phyloP scores from a whole-genome alignment of 2,329 filamentous ascomycete genomes.

The Pyrenochaeta sp. region DNA sequence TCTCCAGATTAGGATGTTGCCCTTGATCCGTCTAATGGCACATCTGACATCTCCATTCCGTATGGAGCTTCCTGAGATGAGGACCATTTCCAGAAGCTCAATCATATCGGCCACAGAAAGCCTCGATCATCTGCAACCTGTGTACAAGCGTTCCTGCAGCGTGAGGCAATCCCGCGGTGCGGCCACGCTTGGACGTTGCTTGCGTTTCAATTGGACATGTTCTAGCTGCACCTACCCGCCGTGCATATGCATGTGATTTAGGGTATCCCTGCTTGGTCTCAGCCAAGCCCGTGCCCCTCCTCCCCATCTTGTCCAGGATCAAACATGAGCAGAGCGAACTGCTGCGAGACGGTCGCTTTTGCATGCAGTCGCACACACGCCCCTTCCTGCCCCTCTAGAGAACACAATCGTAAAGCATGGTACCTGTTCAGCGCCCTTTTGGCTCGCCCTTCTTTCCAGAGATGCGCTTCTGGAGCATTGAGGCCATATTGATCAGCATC shows the following conservation, averaged over 20 bases:
- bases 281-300: conserved; percentile 27
- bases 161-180: conserved; percentile 45
- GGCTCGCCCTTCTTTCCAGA: background rate
- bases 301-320: conserved; percentile 12
- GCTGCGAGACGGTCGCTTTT: conserved; percentile 19
- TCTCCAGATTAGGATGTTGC: conserved; percentile 16
- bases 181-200: conserved; percentile 26
- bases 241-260: conserved; percentile 51
- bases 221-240: conserved; percentile 45
- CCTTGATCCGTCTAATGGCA: background rate
- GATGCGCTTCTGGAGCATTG: conserved; percentile 3
- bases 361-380: conserved; percentile 33
- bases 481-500: conserved; percentile 20
- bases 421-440: background rate
- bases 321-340: conserved; percentile 33
- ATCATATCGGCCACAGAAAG: conserved; percentile 11
- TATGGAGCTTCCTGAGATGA: conserved; percentile 10
- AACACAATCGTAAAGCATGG: conserved; percentile 2
- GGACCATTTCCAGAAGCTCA: conserved; percentile 21
- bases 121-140: conserved; percentile 29
- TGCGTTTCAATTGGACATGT: conserved; percentile 37
- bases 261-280: conserved; percentile 35
- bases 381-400: conserved; percentile 6
- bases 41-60: conserved; percentile 3
- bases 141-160: conserved; percentile 49